Evolutionary conservation across 2,329 filamentous ascomycete species (phyloP), one percentile per base, ranked within the genome.

Genomic region (Thelonectria discophora): DNA sequence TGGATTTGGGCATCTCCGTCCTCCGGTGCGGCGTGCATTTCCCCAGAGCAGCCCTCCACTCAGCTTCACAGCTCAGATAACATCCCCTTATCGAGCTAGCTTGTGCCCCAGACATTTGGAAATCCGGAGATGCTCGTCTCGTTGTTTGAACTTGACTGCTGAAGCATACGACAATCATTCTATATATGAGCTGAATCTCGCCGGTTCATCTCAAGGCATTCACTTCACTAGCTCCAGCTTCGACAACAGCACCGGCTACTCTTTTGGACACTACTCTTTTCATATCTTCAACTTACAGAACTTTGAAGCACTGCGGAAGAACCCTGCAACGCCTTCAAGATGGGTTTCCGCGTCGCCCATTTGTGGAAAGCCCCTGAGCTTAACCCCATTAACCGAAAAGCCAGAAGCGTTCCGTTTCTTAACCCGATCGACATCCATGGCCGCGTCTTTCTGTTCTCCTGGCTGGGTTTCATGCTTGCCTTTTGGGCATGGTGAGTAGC

Each of bases 391-490:
- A 97, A 90, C 80, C 84, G 85, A 60, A 97, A 97, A 76, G 93
- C 93, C 55, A 87, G 85, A 62, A 91, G 91, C 0, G 86, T 97
- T 48, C 93, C 93, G 0, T 75, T 92, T 20, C 80, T 97, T 64
- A 97, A 97, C 75, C 86, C 90, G 0, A 74, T 94, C 70, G 85
- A 96, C 75, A 80, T 88, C 69, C 93, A 97, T 80, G 93, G 93
- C 39, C 86, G 93, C 7, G 93, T 95, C 0, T 97, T 96, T 78
- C 93, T 94, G 81, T 97, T 97, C 79, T 91, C 90, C 1, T 95
- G 91, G 88, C 84, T 93, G 49, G 91, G 91, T 2, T 95, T 95
- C 77, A 88, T 95, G 84, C 86, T 94, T 55, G 90, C 91, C 8
- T 97, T 97, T 78, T 92, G 92, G 84, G 93, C 92, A 11, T 97